Percentiles rank a stretch among this genome's conserved stretches.
phyloP scores from a whole-genome alignment of 2,329 filamentous ascomycete species.

The Penicillium sp. region DNA sequence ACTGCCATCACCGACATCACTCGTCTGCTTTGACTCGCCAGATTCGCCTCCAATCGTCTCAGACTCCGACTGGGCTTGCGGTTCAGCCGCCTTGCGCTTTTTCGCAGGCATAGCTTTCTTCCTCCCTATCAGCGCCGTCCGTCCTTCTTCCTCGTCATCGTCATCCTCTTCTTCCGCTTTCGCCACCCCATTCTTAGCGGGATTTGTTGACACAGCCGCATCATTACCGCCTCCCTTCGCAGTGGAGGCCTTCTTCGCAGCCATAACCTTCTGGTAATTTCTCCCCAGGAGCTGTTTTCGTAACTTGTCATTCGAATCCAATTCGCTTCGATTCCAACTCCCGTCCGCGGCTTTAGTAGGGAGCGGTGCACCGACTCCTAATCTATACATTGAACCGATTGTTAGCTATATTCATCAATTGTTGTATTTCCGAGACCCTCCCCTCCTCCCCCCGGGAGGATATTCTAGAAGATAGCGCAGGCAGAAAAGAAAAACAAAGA shows the following conservation, averaged over 20 bases:
- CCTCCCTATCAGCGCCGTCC: too few relatives aligned
- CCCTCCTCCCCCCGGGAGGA: too few relatives aligned
- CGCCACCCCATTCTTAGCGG: not conserved
- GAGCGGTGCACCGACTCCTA: conserved; percentile 43
- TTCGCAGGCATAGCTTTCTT: conserved; percentile 29
- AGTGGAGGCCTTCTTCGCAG: conserved; percentile 13
- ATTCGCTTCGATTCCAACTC: conserved; percentile 34
- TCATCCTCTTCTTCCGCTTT: conserved; percentile 19
- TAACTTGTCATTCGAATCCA: conserved; percentile 38
- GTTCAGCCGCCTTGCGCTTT: conserved; percentile 16
- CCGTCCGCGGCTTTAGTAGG: conserved; percentile 37
- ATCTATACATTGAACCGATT: too few relatives aligned
- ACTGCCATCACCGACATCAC: too few relatives aligned
- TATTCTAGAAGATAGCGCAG: too few relatives aligned
- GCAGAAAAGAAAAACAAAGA: too few relatives aligned
- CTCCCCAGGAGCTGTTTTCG: conserved; percentile 40
- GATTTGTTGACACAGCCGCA: conserved; percentile 19
- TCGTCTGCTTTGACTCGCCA: too few relatives aligned
- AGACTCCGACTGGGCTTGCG: too few relatives aligned
- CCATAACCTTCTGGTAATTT: conserved; percentile 23
- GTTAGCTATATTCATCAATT: too few relatives aligned
- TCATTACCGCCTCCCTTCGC: too few relatives aligned
- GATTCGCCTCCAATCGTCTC: too few relatives aligned
- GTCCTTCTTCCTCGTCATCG: conserved; percentile 37
- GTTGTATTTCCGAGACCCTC: too few relatives aligned